phyloP scores from a whole-genome alignment of 805 yeast genomes.

The Ogataea siamensis region DNA sequence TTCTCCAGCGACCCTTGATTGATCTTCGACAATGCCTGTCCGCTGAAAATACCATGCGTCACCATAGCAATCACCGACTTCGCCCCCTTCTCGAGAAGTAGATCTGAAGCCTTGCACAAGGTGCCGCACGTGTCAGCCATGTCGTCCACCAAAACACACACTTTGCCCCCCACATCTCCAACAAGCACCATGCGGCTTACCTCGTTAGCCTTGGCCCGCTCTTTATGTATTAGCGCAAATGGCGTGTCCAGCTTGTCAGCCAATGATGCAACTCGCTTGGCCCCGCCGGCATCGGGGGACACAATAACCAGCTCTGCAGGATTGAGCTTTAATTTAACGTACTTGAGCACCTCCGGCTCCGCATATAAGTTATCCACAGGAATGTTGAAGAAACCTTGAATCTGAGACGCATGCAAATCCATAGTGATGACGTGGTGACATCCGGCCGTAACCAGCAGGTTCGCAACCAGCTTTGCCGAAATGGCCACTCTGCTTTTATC shows the following conservation, averaged over 20 bases:
- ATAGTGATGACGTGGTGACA: slow-evolving; percentile 93
- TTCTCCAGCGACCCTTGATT: slow-evolving; percentile 62
- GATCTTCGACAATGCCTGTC: slow-evolving; percentile 73
- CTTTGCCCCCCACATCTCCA: slow-evolving; percentile 84
- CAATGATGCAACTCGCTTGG: slow-evolving; percentile 90
- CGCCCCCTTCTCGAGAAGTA: slow-evolving; percentile 78
- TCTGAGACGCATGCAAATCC: slow-evolving; percentile 97
- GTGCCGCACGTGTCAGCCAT: slow-evolving; percentile 99
- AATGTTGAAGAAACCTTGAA: slow-evolving; percentile 92
- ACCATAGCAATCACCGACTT: slow-evolving; percentile 86
- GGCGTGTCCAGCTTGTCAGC: slow-evolving; percentile 91
- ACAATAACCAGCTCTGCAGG: slow-evolving; percentile 69
- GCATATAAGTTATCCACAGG: slow-evolving; percentile 97
- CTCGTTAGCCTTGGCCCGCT: slow-evolving; percentile 92
- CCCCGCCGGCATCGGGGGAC: slow-evolving; percentile 99
- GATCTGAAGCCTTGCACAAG: slow-evolving; percentile 89
- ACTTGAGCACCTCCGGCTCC: slow-evolving; percentile 85
- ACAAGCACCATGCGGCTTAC: slow-evolving; percentile 93
- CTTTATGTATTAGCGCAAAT: slow-evolving; percentile 95
- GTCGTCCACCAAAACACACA: slow-evolving; percentile 88
- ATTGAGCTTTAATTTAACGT: slow-evolving; percentile 63
- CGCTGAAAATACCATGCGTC: slow-evolving; percentile 92
- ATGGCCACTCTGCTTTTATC: slow-evolving; percentile 96
- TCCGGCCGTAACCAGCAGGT: slow-evolving; percentile 88
- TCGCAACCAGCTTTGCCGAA: slow-evolving; percentile 91